Base-by-base conservation (phyloP, 106 monocot genomes). In the Dioscorea dumetorum region DNA sequence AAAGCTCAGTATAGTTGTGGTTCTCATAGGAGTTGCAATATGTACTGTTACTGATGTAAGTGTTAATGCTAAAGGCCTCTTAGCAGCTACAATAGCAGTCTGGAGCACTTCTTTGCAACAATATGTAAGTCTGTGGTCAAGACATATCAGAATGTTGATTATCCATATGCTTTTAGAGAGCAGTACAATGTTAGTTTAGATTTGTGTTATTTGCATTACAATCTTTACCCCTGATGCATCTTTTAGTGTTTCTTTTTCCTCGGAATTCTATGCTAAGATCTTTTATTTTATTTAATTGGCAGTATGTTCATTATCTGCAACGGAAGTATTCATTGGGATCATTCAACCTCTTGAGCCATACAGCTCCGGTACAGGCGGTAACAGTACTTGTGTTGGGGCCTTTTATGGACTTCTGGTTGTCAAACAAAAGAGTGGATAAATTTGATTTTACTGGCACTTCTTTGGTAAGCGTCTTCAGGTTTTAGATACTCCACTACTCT, bases 101-200 rank as follows among this genome's bases (percentile, higher is more conserved):
- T 88, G 88, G 88, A 88, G 88, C 64, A 84, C 88, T 70, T 50
- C 88, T 51, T 73, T 88, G 70, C 83, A 88, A 67, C 84, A 88
- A 70, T 88, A 88, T 67, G 88, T 84, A 79, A 81, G 88, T 73
- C 17, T 17, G 61, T 67, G 41, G 11, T 10, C n/a, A 41, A 6
- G 10, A 3, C 41, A 41, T 6, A 41, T 41, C 5, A 41, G 15
- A 54, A 18, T 54, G 3, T 54, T 54, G 12, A 54, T 18, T 19
- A 19, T 16, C 15, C 19, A 19, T 15, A 54, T 5, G 2, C 19
- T 19, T 28, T 28, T 3, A 28, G 28, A 28, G 28, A 28, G n/a
- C n/a, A 10, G 41, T 41, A 41, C 41, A 41, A 28, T 1, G 6
- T 2, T 41, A 41, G 41, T 41, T 41, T 41, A 41, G 41, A 41